phyloP scores from a whole-genome alignment of 768 basidiomycete species.

The Suillus hirtellus region DNA sequence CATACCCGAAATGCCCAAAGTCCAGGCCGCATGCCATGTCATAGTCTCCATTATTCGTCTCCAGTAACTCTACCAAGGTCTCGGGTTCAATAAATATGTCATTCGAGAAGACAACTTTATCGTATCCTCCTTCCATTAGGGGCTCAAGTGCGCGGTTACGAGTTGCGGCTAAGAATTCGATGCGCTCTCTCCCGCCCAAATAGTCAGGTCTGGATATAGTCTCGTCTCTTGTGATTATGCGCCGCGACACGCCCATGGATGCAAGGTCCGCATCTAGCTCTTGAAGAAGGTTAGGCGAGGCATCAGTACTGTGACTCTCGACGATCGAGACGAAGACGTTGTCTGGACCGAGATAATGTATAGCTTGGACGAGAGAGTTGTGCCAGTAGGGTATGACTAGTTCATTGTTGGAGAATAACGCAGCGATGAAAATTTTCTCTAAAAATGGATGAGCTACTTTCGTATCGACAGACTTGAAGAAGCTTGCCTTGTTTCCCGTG shows the following conservation, averaged over 20 bases:
- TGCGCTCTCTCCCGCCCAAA: conserved; percentile 27
- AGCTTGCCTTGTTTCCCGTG: conserved; percentile 12
- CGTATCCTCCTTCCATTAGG: conserved; percentile 38
- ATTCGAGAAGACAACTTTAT: conserved; percentile 43
- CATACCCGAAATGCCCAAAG: conserved; percentile 35
- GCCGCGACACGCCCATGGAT: conserved; percentile 26
- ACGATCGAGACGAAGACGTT: conserved; percentile 45
- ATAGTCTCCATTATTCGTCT: conserved; percentile 38
- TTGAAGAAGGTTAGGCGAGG: conserved; percentile 32
- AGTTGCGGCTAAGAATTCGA: conserved; percentile 39
- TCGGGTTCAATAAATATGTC: conserved; percentile 44
- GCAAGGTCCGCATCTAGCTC: conserved; percentile 27
- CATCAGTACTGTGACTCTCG: conserved; percentile 39
- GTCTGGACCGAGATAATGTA: conserved; percentile 41
- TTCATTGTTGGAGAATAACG: conserved; percentile 42
- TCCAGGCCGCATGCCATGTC: conserved; percentile 48
- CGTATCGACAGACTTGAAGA: not conserved
- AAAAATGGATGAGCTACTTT: not conserved
- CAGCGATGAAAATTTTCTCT: conserved; percentile 40
- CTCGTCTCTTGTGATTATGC: conserved; percentile 32
- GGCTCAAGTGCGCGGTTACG: conserved; percentile 46
- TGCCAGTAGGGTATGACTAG: conserved; percentile 42
- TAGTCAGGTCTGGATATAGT: conserved; percentile 23
- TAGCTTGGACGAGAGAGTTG: conserved; percentile 32
- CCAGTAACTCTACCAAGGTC: conserved; percentile 39